A percentile compares a stretch with the other conserved stretches of the same genome.
phyloP scores from a whole-genome alignment of 352 stramenopile genomes.

The Globisporangium uncinulatum region DNA sequence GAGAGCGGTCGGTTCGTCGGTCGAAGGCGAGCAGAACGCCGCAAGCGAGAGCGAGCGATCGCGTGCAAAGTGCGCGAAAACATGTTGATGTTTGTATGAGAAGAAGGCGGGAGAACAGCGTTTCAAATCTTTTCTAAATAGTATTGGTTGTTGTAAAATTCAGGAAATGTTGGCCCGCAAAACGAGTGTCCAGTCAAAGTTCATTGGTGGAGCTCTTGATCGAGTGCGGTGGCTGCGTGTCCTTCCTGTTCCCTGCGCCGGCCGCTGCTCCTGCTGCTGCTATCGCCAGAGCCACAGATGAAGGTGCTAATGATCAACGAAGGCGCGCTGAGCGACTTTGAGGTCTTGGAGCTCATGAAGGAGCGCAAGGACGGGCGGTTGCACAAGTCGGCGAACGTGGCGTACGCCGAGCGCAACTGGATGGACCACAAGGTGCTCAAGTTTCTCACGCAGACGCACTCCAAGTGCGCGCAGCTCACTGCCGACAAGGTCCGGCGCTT shows the following conservation, averaged over 20 bases:
- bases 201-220: background rate
- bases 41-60: background rate
- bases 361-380: slow-evolving; percentile 72
- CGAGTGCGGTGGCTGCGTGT: too few species aligned
- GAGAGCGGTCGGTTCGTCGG: slow-evolving; percentile 4
- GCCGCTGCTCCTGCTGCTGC: background rate
- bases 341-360: slow-evolving; percentile 78
- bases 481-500: slow-evolving; percentile 53
- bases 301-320: slow-evolving; percentile 85
- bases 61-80: slow-evolving; percentile 1
- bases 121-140: slow-evolving; percentile 16
- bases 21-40: slow-evolving; percentile 5
- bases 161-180: background rate
- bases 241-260: too few species aligned
- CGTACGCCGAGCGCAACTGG: slow-evolving; percentile 85
- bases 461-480: slow-evolving; percentile 45
- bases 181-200: background rate
- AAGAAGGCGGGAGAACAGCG: background rate
- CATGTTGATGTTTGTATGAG: slow-evolving; percentile 16
- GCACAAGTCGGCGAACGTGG: slow-evolving; percentile 68
- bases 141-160: slow-evolving; percentile 7
- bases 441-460: slow-evolving; percentile 71
- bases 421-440: slow-evolving; percentile 89
- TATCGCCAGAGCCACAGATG: slow-evolving; percentile 26
- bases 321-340: slow-evolving; percentile 69